These are phyloP conservation scores for Ustilago loliicola DNA, from an alignment of 1,284 basidiomycete species.

Conservation along the genomic window DNA sequence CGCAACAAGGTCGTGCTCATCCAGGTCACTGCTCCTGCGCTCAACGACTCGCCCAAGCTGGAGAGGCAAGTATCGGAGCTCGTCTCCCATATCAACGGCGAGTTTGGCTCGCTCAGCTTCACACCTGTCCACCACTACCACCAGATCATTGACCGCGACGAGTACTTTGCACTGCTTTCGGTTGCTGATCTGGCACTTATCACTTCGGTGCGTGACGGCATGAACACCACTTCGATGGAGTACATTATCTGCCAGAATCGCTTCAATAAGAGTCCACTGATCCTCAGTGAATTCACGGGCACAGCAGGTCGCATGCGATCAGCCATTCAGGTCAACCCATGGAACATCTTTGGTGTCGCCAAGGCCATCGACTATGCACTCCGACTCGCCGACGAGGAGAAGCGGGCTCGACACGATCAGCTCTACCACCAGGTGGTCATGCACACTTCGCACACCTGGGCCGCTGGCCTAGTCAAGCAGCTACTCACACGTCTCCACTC, in stretches of 20 bases:
- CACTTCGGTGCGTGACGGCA: slow-evolving; percentile 94
- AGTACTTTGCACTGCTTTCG: slow-evolving; percentile 95
- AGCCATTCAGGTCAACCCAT: slow-evolving; percentile 80
- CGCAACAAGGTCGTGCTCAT: slow-evolving; percentile 82
- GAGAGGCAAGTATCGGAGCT: slow-evolving; percentile 94
- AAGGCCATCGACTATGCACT: slow-evolving; percentile 93
- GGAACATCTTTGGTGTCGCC: slow-evolving; percentile 88
- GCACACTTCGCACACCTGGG: slow-evolving; percentile 97
- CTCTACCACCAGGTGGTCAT: slow-evolving; percentile 85
- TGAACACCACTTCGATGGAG: slow-evolving; percentile 98
- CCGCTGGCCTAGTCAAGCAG: slow-evolving; percentile 87
- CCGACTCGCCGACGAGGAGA: slow-evolving; percentile 83
- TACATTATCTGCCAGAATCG: slow-evolving; percentile 90
- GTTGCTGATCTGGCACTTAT: slow-evolving; percentile 96
- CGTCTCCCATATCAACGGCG: slow-evolving; percentile 96
- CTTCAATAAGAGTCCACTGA: slow-evolving; percentile 81
- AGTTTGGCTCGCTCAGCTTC: slow-evolving; percentile 94
- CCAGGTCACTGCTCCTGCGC: slow-evolving; percentile 91
- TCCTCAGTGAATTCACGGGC: slow-evolving; percentile 97
- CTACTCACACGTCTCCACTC: slow-evolving; percentile 84
- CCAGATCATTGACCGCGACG: slow-evolving; percentile 92
- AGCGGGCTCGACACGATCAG: slow-evolving; percentile 79
- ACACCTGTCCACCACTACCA: slow-evolving; percentile 99
- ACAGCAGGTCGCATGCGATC: slow-evolving; percentile 88
- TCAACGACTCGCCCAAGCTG: slow-evolving; percentile 92